Base-by-base conservation (phyloP, 805 yeast species). In the Saturnispora halmiae region DNA sequence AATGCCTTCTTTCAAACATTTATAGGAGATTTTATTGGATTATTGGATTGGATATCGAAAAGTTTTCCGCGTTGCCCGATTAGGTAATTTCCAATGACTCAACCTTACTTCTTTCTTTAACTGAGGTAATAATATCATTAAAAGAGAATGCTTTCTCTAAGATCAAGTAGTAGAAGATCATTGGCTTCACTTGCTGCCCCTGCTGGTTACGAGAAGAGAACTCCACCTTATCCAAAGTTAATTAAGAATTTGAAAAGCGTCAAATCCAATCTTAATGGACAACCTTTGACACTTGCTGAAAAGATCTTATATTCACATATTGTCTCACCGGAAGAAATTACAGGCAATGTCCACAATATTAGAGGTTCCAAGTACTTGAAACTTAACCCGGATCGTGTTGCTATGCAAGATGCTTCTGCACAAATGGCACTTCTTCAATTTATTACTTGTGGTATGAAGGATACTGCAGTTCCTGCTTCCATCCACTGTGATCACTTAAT, bases 401-500 rank as follows among this genome's bases (percentile, higher is more conserved):
- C 96, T 37, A 87, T 95, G 82, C 97, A 88, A 72, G 97, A 88
- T 72, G 97, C 97, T 44, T 86, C 96, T 44, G 96, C 96, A 44
- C 97, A 88, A 72, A 88, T 88, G 97, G 96, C 96, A 43, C 75
- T 88, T 53, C 71, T 88, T 59, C 97, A 88, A 71, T 88, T 88
- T 65, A 87, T 87, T 94, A 82, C 95, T 46, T 94, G 95, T 54
- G 95, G 94, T 57, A 69, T 87, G 77, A 81, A 84, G 47, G 74
- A 77, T 59, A 94, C 88, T 39, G 94, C 94, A 43, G 90, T 90
- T 48, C 96, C 96, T 42, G 85, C 88, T 47, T 85, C 96, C 36
- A 94, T 90, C 45, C 97, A 88, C 70, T 88, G 97, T 75, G 97
- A 88, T 65, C 97, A 88, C 66, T 78, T 88, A 70, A 88, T 88